Evolutionary conservation across 148 eudicot species (phyloP).

Genomic region (Spergularia marina): DNA sequence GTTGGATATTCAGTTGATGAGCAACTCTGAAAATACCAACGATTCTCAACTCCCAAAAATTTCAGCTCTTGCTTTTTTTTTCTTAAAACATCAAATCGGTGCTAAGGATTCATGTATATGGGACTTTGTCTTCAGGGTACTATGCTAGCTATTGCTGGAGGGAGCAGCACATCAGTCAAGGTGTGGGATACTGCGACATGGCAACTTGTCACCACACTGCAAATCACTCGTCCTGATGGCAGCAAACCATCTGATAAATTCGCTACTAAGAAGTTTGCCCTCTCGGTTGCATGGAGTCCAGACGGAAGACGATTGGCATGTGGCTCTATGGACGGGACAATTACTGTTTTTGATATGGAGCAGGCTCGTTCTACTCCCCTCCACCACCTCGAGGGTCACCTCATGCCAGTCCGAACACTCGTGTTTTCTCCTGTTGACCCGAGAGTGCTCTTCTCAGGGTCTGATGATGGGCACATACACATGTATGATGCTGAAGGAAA

Average conservation of each 20-base stretch:
- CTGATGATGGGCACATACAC: constrained; percentile 81
- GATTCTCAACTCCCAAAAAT: too few relatives aligned
- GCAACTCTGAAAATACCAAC: too few relatives aligned
- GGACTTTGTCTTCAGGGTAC: constrained; percentile 56
- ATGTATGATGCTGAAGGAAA: constrained; percentile 86
- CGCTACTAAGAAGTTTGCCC: constrained; percentile 79
- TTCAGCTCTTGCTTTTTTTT: background rate
- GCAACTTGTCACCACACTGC: constrained; percentile 61
- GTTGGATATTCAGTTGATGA: too few relatives aligned
- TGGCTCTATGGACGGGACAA: constrained; percentile 96
- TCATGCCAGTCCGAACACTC: constrained; percentile 85
- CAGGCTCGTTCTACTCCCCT: constrained; percentile 58
- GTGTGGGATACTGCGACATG: constrained; percentile 93
- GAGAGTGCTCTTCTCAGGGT: constrained; percentile 70
- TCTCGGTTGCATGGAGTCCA: constrained; percentile 88
- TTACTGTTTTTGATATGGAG: constrained; percentile 72
- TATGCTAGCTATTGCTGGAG: constrained; percentile 89
- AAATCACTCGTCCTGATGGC: constrained; percentile 76
- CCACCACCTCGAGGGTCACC: constrained; percentile 88
- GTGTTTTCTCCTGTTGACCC: constrained; percentile 64
- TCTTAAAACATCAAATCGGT: background rate
- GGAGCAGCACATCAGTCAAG: constrained; percentile 88
- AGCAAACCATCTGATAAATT: constrained; percentile 63
- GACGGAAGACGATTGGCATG: constrained; percentile 78
- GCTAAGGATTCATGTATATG: background rate